Conservation (phyloP, 306 rosid genomes). For the Vicia villosa region DNA sequence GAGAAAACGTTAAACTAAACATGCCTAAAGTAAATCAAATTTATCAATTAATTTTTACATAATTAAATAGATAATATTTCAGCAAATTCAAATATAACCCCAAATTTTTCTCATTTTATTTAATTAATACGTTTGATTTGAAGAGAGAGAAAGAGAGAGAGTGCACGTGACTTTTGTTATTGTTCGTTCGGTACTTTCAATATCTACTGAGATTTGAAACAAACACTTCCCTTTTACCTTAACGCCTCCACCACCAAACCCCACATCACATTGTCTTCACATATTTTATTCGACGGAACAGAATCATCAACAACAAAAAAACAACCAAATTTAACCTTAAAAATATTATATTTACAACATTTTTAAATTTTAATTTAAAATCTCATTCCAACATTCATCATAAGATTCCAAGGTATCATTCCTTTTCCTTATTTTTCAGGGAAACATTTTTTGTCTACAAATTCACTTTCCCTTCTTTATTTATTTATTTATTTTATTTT, state of each 20-base stretch:
- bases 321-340: slow-evolving; percentile 16
- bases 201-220: slow-evolving; percentile 30
- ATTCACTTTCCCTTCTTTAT: neutral
- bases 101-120: too few relatives aligned
- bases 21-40: too few relatives aligned
- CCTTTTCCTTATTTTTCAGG: neutral
- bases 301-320: neutral
- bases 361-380: neutral
- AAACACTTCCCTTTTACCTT: slow-evolving; percentile 17
- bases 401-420: slow-evolving; percentile 41
- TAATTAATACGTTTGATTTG: neutral
- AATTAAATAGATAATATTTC: too few relatives aligned
- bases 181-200: neutral
- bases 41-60: too few relatives aligned
- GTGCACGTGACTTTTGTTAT: slow-evolving; percentile 1
- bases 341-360: neutral
- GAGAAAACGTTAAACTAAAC: too few relatives aligned
- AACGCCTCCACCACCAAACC: slow-evolving; percentile 32
- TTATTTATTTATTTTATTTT: neutral
- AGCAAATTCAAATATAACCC: too few relatives aligned
- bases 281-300: neutral
- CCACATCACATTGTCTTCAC: slow-evolving; percentile 1
- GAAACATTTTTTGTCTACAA: neutral
- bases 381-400: neutral
- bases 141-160: neutral